These are phyloP conservation scores for Spiraea crenata DNA, from an alignment of 331 rosid species.

Conservation along the genomic window DNA sequence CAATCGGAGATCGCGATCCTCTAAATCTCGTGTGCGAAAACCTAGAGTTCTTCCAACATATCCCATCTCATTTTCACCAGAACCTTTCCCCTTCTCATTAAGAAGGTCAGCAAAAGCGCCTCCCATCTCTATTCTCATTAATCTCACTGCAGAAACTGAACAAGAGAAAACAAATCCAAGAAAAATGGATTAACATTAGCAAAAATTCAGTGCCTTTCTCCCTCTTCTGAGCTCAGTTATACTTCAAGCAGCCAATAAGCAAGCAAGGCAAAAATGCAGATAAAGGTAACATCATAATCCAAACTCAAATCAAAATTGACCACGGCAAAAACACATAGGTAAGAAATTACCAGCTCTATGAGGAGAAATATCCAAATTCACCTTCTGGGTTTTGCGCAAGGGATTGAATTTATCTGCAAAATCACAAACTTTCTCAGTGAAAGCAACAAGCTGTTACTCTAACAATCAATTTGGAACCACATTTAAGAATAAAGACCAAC, in stretches of 20 bases:
- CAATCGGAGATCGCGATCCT: constrained; percentile 80
- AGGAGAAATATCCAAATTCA: constrained; percentile 75
- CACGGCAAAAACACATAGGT: background rate
- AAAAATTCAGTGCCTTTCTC: background rate
- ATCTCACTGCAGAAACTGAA: constrained; percentile 74
- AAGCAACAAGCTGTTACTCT: background rate
- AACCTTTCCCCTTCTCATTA: constrained; percentile 90
- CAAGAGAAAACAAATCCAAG: constrained; percentile 13
- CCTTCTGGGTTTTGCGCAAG: constrained; percentile 53
- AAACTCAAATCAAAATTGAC: background rate
- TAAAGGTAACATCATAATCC: constrained; percentile 16
- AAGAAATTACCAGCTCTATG: constrained; percentile 72
- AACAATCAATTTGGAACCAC: background rate
- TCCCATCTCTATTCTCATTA: constrained; percentile 87
- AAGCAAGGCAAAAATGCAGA: constrained; percentile 4
- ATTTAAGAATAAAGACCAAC: background rate
- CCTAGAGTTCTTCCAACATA: constrained; percentile 86
- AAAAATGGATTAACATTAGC: background rate
- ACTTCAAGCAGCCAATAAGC: background rate
- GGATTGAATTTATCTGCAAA: constrained; percentile 44
- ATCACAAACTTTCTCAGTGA: constrained; percentile 10
- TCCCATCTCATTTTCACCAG: constrained; percentile 91
- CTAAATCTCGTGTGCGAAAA: constrained; percentile 69
- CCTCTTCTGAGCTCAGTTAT: background rate
- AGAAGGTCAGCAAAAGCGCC: constrained; percentile 96